phyloP scores from a whole-genome alignment of 768 basidiomycete species.

The Termitomyces sp. region DNA sequence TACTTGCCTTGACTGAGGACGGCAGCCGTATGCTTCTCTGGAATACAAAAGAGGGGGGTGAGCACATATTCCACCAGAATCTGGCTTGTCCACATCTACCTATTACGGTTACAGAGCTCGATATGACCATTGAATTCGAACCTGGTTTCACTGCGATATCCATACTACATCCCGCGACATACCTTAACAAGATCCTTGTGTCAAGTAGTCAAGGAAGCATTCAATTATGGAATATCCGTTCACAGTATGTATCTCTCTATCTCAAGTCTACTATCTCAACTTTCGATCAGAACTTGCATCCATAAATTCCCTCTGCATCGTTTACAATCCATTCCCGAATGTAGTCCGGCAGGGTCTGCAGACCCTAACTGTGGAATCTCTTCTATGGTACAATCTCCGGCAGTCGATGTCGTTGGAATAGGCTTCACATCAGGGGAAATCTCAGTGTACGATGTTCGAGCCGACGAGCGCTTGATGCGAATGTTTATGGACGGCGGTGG shows the following conservation, averaged over 20 bases:
- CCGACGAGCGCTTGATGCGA: slow-evolving; percentile 83
- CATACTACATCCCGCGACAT: slow-evolving; percentile 91
- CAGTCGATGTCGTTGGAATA: slow-evolving; percentile 93
- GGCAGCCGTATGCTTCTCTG: slow-evolving; percentile 76
- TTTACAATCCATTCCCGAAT: slow-evolving; percentile 37
- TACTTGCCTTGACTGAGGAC: slow-evolving; percentile 77
- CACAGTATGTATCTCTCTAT: slow-evolving; percentile 46
- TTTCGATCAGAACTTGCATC: slow-evolving; percentile 63
- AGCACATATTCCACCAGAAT: background rate
- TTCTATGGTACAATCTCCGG: slow-evolving; percentile 83
- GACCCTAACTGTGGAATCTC: slow-evolving; percentile 53
- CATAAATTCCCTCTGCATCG: slow-evolving; percentile 63
- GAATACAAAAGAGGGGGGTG: slow-evolving; percentile 60
- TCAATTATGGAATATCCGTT: slow-evolving; percentile 92
- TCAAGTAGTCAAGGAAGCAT: slow-evolving; percentile 75
- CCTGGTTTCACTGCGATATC: slow-evolving; percentile 79
- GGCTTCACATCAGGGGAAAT: slow-evolving; percentile 87
- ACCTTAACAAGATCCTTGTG: slow-evolving; percentile 92
- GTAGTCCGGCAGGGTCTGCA: slow-evolving; percentile 11
- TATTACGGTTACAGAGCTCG: slow-evolving; percentile 42
- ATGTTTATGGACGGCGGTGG: slow-evolving; percentile 90
- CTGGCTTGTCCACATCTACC: slow-evolving; percentile 7
- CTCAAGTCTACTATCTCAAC: background rate
- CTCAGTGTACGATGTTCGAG: slow-evolving; percentile 83
- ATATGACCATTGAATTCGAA: slow-evolving; percentile 74